Evolutionary conservation across 257 asterid species (phyloP), one percentile per base, ranked within the genome.

Genomic region (Mentha longifolia): DNA sequence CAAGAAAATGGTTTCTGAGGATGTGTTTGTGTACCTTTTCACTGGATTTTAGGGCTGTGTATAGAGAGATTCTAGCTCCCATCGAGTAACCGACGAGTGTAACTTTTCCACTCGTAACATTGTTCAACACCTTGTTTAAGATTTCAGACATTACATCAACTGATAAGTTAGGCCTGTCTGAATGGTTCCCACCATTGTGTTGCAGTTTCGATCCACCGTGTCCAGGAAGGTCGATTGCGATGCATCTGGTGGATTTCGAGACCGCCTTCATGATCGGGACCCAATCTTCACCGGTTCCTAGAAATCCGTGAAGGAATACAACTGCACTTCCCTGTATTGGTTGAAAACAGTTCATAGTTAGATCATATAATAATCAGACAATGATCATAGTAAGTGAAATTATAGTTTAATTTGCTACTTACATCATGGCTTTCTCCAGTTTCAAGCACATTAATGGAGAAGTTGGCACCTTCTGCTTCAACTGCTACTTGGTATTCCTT

Each of bases 221-320:
- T 31, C 97, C 99, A 15, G 99, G 99, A 81, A 94, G 97, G 73
- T 94, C 97, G 39, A 94, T 65, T 33, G 99, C 95, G 69, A 94
- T 77, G 80, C 97, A 91, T 82, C 92, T 78, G 14, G 82, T 76
- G 62, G 92, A 87, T 79, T 85, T 73, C 35, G 99, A 91, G 39
- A 91, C 39, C 45, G 95, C 82, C 79, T 91, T 91, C 99, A 91
- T 94, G 56, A 86, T 73, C 1, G 99, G 96, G 31, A 84, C 52
- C 97, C 97, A 94, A 77, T 94, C 99, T 75, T 43, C 78, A 14
- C 92, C 78, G 16, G 81, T 82, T 82, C 99, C 99, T 9, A 94
- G 96, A 82, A 91, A 94, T 19, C 99, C 99, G 33, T 94, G 99
- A 67, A 94, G 94, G 78, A 94, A 91, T 75, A 94, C 86, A 0